Evolutionary conservation across 2,329 filamentous ascomycete genomes (phyloP).

Genomic region (Botrytis tulipae): DNA sequence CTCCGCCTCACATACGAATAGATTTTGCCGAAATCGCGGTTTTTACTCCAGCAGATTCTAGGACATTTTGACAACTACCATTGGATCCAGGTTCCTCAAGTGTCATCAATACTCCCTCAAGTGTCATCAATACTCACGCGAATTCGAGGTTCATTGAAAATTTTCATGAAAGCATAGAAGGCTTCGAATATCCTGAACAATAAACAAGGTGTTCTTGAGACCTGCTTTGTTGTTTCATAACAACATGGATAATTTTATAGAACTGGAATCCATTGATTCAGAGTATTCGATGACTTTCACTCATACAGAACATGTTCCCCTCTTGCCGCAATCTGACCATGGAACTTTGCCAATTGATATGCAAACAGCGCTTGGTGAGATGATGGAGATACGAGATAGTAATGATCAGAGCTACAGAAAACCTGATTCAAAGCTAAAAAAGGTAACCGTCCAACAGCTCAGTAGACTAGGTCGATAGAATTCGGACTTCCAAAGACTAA

Average conservation of each 20-base stretch:
- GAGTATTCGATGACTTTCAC: too few species aligned
- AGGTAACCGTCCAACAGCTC: not conserved
- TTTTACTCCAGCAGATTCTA: not conserved
- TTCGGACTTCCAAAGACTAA: not conserved
- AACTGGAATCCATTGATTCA: not conserved
- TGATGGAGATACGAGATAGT: not conserved
- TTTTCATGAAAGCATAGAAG: not conserved
- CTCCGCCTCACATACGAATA: not conserved
- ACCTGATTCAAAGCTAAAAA: too few species aligned
- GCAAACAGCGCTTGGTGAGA: not conserved
- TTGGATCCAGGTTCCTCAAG: not conserved
- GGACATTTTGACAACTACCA: not conserved
- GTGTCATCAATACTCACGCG: not conserved
- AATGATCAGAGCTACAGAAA: not conserved
- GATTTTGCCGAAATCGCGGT: not conserved
- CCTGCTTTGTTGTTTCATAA: not conserved
- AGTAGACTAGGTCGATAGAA: not conserved
- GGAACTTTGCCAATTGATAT: not conserved
- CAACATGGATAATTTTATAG: not conserved
- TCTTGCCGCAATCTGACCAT: not conserved
- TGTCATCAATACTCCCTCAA: not conserved
- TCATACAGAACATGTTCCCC: not conserved
- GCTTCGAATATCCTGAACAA: not conserved
- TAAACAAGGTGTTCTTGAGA: not conserved
- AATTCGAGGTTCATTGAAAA: not conserved